These are phyloP conservation scores for Zygoascus tannicola DNA, from an alignment of 805 yeast genomes.

Conservation along the genomic window DNA sequence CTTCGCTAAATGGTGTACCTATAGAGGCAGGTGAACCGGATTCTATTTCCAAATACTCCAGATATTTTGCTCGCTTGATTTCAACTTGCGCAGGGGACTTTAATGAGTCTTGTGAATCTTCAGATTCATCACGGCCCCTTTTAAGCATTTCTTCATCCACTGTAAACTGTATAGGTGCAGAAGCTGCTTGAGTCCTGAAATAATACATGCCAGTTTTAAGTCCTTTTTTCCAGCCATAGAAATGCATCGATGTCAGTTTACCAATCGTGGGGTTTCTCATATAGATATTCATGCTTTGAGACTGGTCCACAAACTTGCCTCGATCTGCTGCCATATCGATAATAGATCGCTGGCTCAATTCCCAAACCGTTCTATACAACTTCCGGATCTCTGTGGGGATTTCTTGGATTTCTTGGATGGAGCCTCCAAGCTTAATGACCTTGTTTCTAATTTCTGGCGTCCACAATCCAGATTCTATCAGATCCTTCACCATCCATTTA, in stretches of 20 bases:
- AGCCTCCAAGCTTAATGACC: slow-evolving; percentile 71
- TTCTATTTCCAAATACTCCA: not conserved
- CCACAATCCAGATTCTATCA: slow-evolving; percentile 80
- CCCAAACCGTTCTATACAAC: slow-evolving; percentile 96
- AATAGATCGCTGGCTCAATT: slow-evolving; percentile 73
- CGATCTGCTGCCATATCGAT: slow-evolving; percentile 82
- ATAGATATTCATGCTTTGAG: slow-evolving; percentile 87
- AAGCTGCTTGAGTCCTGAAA: slow-evolving; percentile 93
- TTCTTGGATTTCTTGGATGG: slow-evolving; percentile 63
- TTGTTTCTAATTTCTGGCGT: slow-evolving; percentile 65
- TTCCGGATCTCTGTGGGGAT: slow-evolving; percentile 69
- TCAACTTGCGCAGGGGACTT: not conserved
- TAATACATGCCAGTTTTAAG: slow-evolving; percentile 98
- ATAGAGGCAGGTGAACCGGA: not conserved
- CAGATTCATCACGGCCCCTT: slow-evolving; percentile 2
- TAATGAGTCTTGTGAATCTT: not conserved
- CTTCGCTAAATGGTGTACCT: not conserved
- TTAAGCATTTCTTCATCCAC: slow-evolving; percentile 44
- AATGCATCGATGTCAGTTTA: slow-evolving; percentile 94
- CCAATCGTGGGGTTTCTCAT: slow-evolving; percentile 90
- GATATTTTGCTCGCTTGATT: not conserved
- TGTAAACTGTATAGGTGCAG: slow-evolving; percentile 92
- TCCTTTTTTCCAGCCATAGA: slow-evolving; percentile 98
- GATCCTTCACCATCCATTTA: slow-evolving; percentile 72
- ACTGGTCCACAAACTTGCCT: slow-evolving; percentile 70